These are phyloP conservation scores for Ceratocystis eucalypticola DNA, from an alignment of 2,329 filamentous ascomycete species.

Conservation along the genomic window DNA sequence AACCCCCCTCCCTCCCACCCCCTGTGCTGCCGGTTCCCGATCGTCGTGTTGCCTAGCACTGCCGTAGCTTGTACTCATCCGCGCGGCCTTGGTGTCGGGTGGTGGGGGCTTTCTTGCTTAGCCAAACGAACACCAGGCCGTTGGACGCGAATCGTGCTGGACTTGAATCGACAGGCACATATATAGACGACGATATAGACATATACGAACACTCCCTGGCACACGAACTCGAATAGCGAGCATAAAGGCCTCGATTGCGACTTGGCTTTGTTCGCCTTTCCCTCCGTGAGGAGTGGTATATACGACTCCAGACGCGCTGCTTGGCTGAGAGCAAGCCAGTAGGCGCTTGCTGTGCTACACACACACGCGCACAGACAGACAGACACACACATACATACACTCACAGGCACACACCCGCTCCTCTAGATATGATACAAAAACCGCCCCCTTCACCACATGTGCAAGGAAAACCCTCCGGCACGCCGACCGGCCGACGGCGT, in stretches of 20 bases:
- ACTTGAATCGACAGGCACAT: not conserved
- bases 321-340: too few species aligned
- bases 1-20: too few species aligned
- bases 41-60: not conserved
- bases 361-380: not conserved
- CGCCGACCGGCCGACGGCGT: constrained; percentile 32
- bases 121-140: not conserved
- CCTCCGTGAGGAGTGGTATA: too few species aligned
- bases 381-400: not conserved
- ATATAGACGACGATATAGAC: not conserved
- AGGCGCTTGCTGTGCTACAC: not conserved
- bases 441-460: constrained; percentile 20
- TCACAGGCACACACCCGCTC: not conserved
- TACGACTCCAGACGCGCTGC: too few species aligned
- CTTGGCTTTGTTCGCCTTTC: too few species aligned
- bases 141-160: not conserved
- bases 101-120: not conserved
- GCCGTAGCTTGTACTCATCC: not conserved
- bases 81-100: not conserved
- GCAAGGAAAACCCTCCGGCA: constrained; percentile 30
- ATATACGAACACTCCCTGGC: not conserved
- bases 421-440: constrained; percentile 16
- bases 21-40: not conserved
- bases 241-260: not conserved
- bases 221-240: not conserved